These are phyloP conservation scores for Voacanga thouarsii DNA, from an alignment of 257 asterid genomes.

Conservation along the genomic window DNA sequence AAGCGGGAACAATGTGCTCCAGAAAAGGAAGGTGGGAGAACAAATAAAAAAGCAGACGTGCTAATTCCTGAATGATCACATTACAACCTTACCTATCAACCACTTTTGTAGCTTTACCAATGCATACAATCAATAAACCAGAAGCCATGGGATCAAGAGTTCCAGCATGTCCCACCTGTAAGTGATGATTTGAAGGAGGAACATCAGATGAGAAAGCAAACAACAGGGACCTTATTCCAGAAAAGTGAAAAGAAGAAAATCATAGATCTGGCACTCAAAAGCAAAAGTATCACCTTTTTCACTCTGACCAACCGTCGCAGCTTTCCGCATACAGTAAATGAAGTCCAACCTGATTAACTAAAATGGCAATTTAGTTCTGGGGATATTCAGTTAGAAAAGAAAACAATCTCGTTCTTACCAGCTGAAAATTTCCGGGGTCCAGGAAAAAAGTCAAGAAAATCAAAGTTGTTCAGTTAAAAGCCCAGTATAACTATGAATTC, in stretches of 20 bases:
- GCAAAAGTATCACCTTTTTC: conserved; percentile 64
- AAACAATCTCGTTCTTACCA: background rate
- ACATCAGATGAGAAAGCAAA: conserved; percentile 8
- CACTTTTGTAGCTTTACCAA: conserved; percentile 93
- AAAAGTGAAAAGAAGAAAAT: background rate
- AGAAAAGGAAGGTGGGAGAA: background rate
- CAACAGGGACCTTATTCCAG: background rate
- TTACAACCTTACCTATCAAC: conserved; percentile 67
- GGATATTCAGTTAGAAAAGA: background rate
- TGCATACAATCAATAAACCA: conserved; percentile 86
- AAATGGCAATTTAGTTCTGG: conserved; percentile 27
- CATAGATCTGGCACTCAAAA: background rate
- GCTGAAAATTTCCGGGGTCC: background rate
- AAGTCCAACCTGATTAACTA: conserved; percentile 86
- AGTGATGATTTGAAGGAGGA: conserved; percentile 19
- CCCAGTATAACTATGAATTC: background rate
- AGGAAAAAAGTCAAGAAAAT: too few species aligned
- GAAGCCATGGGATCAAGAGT: conserved; percentile 99
- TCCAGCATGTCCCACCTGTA: conserved; percentile 99
- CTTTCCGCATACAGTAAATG: conserved; percentile 98
- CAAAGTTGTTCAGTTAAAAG: background rate
- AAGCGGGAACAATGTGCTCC: background rate
- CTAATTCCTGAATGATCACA: background rate
- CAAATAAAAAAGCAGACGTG: background rate
- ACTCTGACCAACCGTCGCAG: conserved; percentile 84